Percentiles rank a stretch among this genome's conserved stretches.
These are phyloP conservation scores for Eutypa lata DNA, from an alignment of 2,329 filamentous ascomycete genomes.

Conservation along the genomic window DNA sequence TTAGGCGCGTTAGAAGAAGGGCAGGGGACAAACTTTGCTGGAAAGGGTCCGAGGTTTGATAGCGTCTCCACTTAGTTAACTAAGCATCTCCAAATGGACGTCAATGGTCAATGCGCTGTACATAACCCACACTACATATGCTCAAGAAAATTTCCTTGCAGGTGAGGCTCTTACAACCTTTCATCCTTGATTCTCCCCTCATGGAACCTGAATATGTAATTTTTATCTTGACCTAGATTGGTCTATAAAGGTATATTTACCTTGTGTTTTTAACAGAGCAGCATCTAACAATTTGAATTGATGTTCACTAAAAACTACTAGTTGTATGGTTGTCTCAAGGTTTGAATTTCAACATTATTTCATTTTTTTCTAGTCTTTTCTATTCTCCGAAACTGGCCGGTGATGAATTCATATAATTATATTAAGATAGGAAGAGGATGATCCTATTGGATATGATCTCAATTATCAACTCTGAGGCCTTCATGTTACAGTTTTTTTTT, in stretches of 20 bases:
- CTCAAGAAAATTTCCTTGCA: neutral
- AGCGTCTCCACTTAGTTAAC: neutral
- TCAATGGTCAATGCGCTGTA: neutral
- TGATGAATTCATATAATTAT: neutral
- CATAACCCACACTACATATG: neutral
- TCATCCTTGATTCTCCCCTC: neutral
- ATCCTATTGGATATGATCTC: neutral
- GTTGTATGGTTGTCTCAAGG: neutral
- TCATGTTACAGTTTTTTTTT: neutral
- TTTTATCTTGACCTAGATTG: too few relatives aligned
- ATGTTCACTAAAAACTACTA: neutral
- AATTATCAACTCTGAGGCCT: constrained; percentile 1
- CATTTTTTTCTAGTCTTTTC: neutral
- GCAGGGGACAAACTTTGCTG: too few relatives aligned
- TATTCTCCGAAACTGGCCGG: neutral
- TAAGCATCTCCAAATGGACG: neutral
- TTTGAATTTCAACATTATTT: neutral
- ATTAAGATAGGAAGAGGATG: constrained; percentile 1
- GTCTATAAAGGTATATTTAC: too few relatives aligned
- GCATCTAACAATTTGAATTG: neutral
- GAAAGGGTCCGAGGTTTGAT: neutral
- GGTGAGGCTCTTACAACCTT: neutral
- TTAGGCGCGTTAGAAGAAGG: too few relatives aligned
- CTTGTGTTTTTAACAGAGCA: too few relatives aligned
- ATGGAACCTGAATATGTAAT: too few relatives aligned